Evolutionary conservation across 2,329 filamentous ascomycete genomes (phyloP).

Genomic region (Exserohilum rostratum): DNA sequence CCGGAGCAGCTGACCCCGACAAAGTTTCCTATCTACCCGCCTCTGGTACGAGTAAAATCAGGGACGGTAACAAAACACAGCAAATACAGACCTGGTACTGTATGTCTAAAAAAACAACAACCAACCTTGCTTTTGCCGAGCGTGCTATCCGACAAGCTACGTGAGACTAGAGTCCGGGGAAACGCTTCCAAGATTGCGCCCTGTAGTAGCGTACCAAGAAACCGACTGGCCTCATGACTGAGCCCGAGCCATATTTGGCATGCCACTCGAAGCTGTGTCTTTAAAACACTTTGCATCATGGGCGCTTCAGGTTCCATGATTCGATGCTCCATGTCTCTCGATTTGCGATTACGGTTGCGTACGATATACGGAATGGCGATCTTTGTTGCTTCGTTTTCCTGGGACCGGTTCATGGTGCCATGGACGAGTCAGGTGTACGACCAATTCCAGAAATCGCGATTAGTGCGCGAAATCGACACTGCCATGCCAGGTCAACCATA

Average conservation of each 20-base stretch:
- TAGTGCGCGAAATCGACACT: background rate
- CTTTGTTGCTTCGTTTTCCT: background rate
- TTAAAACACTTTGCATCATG: slow-evolving; percentile 1
- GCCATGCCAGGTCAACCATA: background rate
- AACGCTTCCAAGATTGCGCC: slow-evolving; percentile 5
- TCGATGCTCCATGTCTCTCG: background rate
- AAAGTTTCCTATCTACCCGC: background rate
- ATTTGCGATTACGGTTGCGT: slow-evolving; percentile 2
- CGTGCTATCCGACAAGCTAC: background rate
- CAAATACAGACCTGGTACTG: background rate
- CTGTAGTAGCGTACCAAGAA: slow-evolving; percentile 7
- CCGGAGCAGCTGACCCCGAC: slow-evolving; percentile 8
- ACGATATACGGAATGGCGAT: background rate
- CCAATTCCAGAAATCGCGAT: background rate
- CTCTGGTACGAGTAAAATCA: background rate
- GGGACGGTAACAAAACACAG: slow-evolving; percentile 11
- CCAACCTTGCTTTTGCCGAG: background rate
- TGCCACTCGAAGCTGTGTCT: background rate
- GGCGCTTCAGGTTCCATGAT: background rate
- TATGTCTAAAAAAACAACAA: background rate
- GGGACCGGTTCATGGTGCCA: background rate
- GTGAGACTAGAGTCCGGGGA: slow-evolving; percentile 1
- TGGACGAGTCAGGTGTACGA: background rate
- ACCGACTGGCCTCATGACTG: background rate
- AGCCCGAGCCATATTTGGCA: slow-evolving; percentile 2